Base-by-base conservation (phyloP, 1,284 basidiomycete genomes). In the Puccinia coronata region DNA sequence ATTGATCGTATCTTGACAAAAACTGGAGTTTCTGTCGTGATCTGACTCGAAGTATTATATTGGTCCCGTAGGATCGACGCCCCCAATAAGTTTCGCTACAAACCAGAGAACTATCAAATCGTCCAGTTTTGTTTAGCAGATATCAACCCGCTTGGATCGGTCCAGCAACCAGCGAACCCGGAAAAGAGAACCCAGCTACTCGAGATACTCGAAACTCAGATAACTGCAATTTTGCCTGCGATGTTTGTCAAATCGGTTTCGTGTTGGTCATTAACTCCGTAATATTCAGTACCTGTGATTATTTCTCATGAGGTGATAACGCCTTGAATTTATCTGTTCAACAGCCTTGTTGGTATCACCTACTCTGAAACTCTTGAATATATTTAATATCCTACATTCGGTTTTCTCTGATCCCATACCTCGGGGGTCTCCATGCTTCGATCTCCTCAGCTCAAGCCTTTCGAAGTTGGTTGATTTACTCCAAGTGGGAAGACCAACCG, bases 21-120 rank as follows among this genome's bases (percentile, higher is more conserved):
- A n/a, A n/a, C n/a, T n/a, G n/a, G n/a, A n/a, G n/a, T n/a, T n/a
- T n/a, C n/a, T n/a, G n/a, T n/a, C n/a, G n/a, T n/a, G n/a, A n/a
- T 9, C 31, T 36, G 23, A 2, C 36, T 41, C 20, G n/a, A n/a
- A n/a, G n/a, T n/a, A n/a, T n/a, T n/a, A n/a, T n/a, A n/a, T 31
- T 25, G 11, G 57, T 25, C 31, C 18, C 2, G 41, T n/a, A 79
- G 76, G 25, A 55, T 70, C 23, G 76, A 69, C 41, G 53, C 28
- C 31, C 76, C 76, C 5, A 79, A 79, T 59, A 55, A 69, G 36
- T 79, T 70, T 51, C 61, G 76, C 16, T 79, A 79, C 63, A 79
- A 70, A 47, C 76, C 76, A n/a, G 76, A 79, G 28, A 79, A 79
- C 43, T 39, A 67, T n/a, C 76, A 79, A 59, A 20, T 31, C 67